A percentile compares a stretch with the other conserved stretches of the same genome.
Evolutionary conservation across 371 early-diverging fungal genomes (phyloP).

Genomic region (Mycotypha africana): DNA sequence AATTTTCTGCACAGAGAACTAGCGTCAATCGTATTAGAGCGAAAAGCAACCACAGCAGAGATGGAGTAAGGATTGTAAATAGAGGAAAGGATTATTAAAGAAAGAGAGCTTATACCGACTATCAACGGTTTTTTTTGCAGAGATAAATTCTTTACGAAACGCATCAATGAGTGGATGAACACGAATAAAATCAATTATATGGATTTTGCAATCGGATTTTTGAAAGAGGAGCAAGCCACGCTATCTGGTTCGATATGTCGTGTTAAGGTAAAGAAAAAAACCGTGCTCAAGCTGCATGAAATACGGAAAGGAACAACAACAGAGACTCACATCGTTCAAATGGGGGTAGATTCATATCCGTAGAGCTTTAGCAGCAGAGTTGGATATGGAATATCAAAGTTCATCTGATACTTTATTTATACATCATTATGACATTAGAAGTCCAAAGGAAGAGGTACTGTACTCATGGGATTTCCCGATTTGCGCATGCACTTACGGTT

Average conservation of each 20-base stretch:
- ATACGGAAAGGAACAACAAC: too few relatives aligned
- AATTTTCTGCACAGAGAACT: slow-evolving; percentile 16
- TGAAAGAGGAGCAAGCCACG: slow-evolving; percentile 17
- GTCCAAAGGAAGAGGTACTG: slow-evolving; percentile 38
- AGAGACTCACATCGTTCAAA: too few relatives aligned
- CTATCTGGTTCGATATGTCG: slow-evolving; percentile 30
- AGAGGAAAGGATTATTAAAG: too few relatives aligned
- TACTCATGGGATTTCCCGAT: too few relatives aligned
- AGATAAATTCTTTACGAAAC: slow-evolving; percentile 24
- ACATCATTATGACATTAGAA: slow-evolving; percentile 33
- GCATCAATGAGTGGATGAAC: slow-evolving; percentile 24
- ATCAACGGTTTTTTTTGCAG: too few relatives aligned
- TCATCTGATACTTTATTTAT: slow-evolving; percentile 24
- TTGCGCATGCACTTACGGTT: too few relatives aligned
- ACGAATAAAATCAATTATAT: slow-evolving; percentile 19
- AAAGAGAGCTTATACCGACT: too few relatives aligned
- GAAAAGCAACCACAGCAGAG: slow-evolving; percentile 10
- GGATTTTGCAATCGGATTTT: slow-evolving; percentile 11
- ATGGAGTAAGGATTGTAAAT: too few relatives aligned
- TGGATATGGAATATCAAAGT: slow-evolving; percentile 27
- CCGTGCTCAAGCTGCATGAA: too few relatives aligned
- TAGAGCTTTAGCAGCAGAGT: slow-evolving; percentile 22
- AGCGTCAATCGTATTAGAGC: slow-evolving; percentile 13
- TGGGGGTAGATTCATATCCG: slow-evolving; percentile 24
- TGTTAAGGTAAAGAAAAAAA: slow-evolving; percentile 26